Evolutionary conservation across 2,329 filamentous ascomycete genomes (phyloP).

Genomic region (Cadophora luteo-olivacea): DNA sequence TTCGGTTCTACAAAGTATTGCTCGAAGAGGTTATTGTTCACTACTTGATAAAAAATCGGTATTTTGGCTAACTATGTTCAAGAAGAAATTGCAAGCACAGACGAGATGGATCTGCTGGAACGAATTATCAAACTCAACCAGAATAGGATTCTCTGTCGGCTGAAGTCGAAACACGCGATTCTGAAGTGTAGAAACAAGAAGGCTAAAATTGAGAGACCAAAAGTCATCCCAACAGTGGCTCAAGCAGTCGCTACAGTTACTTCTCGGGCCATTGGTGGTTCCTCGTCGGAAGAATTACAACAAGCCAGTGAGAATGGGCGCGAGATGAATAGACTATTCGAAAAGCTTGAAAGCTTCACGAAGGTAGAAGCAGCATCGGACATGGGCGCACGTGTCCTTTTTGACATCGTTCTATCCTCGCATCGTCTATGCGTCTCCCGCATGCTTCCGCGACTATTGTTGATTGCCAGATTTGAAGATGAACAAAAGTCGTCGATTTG

Average conservation of each 20-base stretch:
- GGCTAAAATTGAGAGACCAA: slow-evolving; percentile 13
- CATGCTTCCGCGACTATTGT: no score
- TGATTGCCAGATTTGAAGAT: no score
- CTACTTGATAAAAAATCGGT: background rate
- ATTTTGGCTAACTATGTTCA: slow-evolving; percentile 15
- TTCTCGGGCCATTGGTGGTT: no score
- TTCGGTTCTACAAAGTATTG: slow-evolving; percentile 10
- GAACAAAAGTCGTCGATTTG: no score
- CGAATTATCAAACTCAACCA: slow-evolving; percentile 25
- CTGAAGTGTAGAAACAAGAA: slow-evolving; percentile 3
- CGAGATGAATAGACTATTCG: background rate
- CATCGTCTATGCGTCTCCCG: background rate
- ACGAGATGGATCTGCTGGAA: slow-evolving; percentile 16
- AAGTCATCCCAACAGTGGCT: slow-evolving; percentile 20
- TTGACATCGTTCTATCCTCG: background rate
- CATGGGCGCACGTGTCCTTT: background rate
- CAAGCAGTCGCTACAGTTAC: background rate
- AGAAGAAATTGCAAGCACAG: background rate
- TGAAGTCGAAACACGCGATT: slow-evolving; percentile 11
- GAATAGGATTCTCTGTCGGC: slow-evolving; percentile 25
- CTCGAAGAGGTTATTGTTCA: background rate
- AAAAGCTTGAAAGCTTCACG: background rate
- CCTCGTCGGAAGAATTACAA: background rate
- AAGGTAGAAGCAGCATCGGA: background rate
- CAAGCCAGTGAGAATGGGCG: background rate